Evolutionary conservation across 345 rosid genomes (phyloP).

Genomic region (Syzygium aqueum): DNA sequence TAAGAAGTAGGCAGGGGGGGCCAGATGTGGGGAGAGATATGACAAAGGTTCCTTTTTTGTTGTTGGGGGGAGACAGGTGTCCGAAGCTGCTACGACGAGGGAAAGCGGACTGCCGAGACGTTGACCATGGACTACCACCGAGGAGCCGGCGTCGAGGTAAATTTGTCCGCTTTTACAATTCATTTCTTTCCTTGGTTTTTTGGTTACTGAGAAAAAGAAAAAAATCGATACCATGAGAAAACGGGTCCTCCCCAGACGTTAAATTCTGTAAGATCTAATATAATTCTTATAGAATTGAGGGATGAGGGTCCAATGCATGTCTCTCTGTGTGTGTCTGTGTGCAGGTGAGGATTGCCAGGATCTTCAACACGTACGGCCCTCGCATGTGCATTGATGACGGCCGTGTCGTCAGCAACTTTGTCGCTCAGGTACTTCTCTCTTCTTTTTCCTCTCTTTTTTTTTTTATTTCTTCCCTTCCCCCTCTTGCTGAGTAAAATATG

Average conservation of each 20-base stretch:
- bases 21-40: neutral
- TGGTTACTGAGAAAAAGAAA: neutral
- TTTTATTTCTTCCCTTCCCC: neutral
- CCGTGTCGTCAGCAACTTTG: constrained; percentile 97
- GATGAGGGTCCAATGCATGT: neutral
- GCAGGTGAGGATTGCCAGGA: constrained; percentile 95
- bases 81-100: constrained; percentile 97
- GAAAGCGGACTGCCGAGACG: constrained; percentile 96
- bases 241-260: neutral
- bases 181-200: neutral
- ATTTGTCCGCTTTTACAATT: neutral
- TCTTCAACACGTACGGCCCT: constrained; percentile 94
- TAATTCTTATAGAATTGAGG: neutral
- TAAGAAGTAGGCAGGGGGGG: neutral
- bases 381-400: constrained; percentile 99
- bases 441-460: neutral
- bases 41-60: neutral
- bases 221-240: neutral
- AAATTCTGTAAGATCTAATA: neutral
- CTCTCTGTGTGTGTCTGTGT: neutral
- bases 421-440: constrained; percentile 64
- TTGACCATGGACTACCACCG: constrained; percentile 96
- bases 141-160: constrained; percentile 88
- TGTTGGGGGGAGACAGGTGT: constrained; percentile 55
- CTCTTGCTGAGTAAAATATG: neutral